Conservation (phyloP, 2,329 filamentous ascomycete species). For the Colletotrichum spaethianum region DNA sequence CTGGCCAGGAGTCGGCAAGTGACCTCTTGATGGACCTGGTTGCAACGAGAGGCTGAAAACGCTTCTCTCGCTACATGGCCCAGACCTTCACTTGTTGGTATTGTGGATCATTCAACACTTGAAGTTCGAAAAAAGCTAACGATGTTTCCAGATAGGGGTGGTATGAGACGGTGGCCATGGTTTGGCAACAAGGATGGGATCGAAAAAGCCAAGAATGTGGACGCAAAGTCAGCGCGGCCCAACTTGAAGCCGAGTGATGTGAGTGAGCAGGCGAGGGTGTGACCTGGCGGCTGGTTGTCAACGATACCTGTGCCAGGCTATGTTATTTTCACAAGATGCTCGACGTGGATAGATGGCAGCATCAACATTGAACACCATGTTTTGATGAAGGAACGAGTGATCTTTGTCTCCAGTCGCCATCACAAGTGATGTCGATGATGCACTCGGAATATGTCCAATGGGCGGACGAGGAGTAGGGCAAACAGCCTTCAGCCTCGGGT, state of each 20-base stretch:
- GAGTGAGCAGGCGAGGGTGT: not conserved
- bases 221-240: conserved; percentile 20
- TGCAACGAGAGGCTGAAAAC: not conserved
- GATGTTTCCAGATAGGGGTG: not conserved
- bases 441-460: not conserved
- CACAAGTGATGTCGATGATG: not conserved
- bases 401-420: not conserved
- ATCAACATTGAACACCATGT: not conserved
- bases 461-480: too few relatives aligned
- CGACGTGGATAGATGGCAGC: not conserved
- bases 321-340: not conserved
- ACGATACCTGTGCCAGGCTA: not conserved
- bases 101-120: not conserved
- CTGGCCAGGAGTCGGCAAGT: too few relatives aligned
- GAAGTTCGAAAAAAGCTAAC: not conserved
- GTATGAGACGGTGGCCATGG: not conserved
- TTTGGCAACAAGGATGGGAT: not conserved
- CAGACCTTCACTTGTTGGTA: not conserved
- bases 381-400: not conserved
- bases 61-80: not conserved
- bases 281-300: not conserved
- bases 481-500: not conserved
- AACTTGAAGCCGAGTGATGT: conserved; percentile 11
- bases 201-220: not conserved
- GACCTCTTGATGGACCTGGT: not conserved